These are phyloP conservation scores for Nemania serpens DNA, from an alignment of 2,329 filamentous ascomycete genomes.

Conservation along the genomic window DNA sequence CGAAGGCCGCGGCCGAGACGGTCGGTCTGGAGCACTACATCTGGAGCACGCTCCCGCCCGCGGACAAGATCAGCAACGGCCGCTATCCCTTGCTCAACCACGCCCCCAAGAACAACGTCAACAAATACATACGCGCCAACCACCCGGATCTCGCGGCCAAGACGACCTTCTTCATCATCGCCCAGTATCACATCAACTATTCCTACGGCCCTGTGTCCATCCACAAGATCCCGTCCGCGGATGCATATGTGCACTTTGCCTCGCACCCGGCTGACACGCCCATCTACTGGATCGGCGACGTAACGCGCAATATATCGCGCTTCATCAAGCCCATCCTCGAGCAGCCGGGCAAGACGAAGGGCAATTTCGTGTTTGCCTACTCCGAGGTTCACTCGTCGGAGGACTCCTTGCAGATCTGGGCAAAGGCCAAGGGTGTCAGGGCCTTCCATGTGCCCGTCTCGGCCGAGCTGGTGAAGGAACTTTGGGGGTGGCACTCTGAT, in stretches of 20 bases:
- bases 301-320: conserved; percentile 13
- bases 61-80: conserved; percentile 16
- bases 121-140: conserved; percentile 23
- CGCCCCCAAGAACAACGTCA: conserved; percentile 15
- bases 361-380: conserved; percentile 19
- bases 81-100: conserved; percentile 10
- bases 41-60: conserved; percentile 24
- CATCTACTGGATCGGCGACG: conserved; percentile 21
- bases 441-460: conserved; percentile 22
- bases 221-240: conserved; percentile 13
- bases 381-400: conserved; percentile 15
- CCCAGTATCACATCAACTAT: conserved; percentile 22
- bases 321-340: conserved; percentile 25
- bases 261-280: conserved; percentile 21
- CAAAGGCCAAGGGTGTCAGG: conserved; percentile 17
- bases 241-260: conserved; percentile 23
- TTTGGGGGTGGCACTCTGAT: conserved; percentile 21
- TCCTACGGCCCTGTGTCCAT: conserved; percentile 17
- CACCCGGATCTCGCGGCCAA: conserved; percentile 16
- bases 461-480: conserved; percentile 5
- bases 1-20: conserved; percentile 20
- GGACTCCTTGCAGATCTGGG: conserved; percentile 22
- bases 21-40: conserved; percentile 19
- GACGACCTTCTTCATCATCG: conserved; percentile 21
- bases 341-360: conserved; percentile 19